These are phyloP conservation scores for Globisporangium nodosum DNA, from an alignment of 352 stramenopile species.

Conservation along the genomic window DNA sequence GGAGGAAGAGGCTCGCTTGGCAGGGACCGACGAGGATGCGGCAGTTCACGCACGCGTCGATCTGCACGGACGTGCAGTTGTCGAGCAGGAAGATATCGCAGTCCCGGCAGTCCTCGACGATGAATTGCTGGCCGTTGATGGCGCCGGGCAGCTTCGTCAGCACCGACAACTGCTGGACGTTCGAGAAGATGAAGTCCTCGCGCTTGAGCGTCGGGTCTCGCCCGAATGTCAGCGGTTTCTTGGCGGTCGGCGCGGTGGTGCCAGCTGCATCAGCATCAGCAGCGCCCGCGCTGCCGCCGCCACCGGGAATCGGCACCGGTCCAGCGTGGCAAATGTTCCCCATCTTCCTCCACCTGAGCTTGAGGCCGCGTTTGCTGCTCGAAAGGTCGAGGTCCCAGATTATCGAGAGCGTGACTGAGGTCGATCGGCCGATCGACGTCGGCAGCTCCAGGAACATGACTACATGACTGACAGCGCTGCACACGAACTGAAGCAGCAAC, in stretches of 20 bases:
- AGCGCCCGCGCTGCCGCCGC: not conserved
- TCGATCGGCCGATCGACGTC: too few species aligned
- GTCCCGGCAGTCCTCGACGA: conserved; percentile 64
- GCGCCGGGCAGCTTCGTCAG: conserved; percentile 51
- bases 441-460: too few species aligned
- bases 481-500: too few species aligned
- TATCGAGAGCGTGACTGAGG: too few species aligned
- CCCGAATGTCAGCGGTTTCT: conserved; percentile 38
- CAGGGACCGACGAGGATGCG: conserved; percentile 67
- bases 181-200: conserved; percentile 66
- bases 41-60: conserved; percentile 67
- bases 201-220: conserved; percentile 58
- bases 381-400: too few species aligned
- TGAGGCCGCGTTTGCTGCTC: too few species aligned
- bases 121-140: conserved; percentile 76
- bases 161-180: conserved; percentile 28
- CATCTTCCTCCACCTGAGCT: conserved; percentile 18
- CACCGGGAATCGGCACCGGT: conserved; percentile 9
- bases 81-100: conserved; percentile 79
- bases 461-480: too few species aligned
- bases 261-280: not conserved
- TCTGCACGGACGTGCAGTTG: conserved; percentile 71
- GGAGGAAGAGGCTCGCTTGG: conserved; percentile 63
- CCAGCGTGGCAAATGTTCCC: conserved; percentile 56
- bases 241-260: not conserved